Base-by-base conservation (phyloP, 2,329 filamentous ascomycete species). In the Beauveria sp. region DNA sequence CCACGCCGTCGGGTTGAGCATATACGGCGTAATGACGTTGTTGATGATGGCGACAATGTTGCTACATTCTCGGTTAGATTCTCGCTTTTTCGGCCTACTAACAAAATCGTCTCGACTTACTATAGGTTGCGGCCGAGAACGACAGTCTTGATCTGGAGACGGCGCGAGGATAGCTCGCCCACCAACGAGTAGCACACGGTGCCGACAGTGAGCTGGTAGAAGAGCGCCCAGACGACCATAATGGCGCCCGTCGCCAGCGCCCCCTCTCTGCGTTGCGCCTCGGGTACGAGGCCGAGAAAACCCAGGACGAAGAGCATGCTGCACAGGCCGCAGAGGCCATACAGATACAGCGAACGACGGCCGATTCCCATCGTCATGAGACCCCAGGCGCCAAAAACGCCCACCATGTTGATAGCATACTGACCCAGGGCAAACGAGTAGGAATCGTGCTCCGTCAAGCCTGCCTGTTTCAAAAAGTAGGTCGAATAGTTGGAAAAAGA, bases 171-270 rank as follows among this genome's bases (percentile, higher is more conserved):
- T 24, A 96, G 75, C 72, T 96, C 92, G 1, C 89, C 85, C 5
- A 96, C 92, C 12, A 96, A 83, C 0, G 91, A 94, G 76, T 96
- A 96, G 73, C 89, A 91, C 8, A 96, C 91, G 0, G 92, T 94
- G 44, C 92, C 92, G 54, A 96, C 91, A 0, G 90, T 90, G 53
- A 93, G 80, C 71, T 96, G 91, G 75, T 96, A 96, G 68, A 88
- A 84, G 51, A 94, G 77, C 1, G 92, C 88, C 89, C 89, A 94
- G 61, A 87, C 74, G 40, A 94, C 79, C 88, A 96, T 92, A 74
- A 96, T 89, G 63, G 83, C 84, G n/a, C 91, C 91, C 0, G 90
- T 94, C 1, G 90, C 91, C 61, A 93, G 77, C 3, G 89, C 88
- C 1, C 82, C 85, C 65, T 84, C 73, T 41, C 81, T 70, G 6